Evolutionary conservation across 2,329 filamentous ascomycete genomes (phyloP).

Genomic region (Dendryphion nanum): DNA sequence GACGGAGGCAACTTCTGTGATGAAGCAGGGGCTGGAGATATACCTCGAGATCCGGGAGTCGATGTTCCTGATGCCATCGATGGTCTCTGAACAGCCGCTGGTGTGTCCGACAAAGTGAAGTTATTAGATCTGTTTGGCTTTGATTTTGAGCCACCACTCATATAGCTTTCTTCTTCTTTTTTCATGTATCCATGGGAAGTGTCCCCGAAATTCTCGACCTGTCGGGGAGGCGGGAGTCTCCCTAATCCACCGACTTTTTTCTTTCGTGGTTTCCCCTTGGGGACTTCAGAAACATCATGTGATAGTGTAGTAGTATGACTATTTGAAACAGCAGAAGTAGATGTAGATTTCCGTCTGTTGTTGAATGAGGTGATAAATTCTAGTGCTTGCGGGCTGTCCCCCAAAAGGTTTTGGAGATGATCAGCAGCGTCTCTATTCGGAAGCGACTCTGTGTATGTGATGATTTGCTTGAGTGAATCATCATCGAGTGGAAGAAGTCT

Average conservation of each 20-base stretch:
- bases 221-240: constrained; percentile 43
- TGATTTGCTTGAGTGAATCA: constrained; percentile 76
- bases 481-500: constrained; percentile 82
- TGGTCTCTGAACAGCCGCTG: constrained; percentile 43
- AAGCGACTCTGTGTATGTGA: constrained; percentile 77
- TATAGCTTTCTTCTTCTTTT: constrained; percentile 71
- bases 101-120: constrained; percentile 52
- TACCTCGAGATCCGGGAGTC: constrained; percentile 34
- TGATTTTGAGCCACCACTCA: constrained; percentile 46
- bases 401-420: constrained; percentile 84
- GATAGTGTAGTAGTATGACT: constrained; percentile 4
- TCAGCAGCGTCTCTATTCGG: constrained; percentile 75
- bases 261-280: constrained; percentile 34
- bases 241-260: constrained; percentile 44
- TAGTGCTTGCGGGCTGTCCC: constrained; percentile 73
- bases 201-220: constrained; percentile 61
- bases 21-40: constrained; percentile 46
- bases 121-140: constrained; percentile 44
- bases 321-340: constrained; percentile 12
- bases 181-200: constrained; percentile 73
- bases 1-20: constrained; percentile 60
- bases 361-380: constrained; percentile 77
- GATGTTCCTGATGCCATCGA: constrained; percentile 25
- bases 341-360: constrained; percentile 51
- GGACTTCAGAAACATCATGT: constrained; percentile 27